Percentiles rank a stretch among this genome's conserved stretches.
Evolutionary conservation across 208 protist species (phyloP).

Genomic region (Leishmania amazonensis): DNA sequence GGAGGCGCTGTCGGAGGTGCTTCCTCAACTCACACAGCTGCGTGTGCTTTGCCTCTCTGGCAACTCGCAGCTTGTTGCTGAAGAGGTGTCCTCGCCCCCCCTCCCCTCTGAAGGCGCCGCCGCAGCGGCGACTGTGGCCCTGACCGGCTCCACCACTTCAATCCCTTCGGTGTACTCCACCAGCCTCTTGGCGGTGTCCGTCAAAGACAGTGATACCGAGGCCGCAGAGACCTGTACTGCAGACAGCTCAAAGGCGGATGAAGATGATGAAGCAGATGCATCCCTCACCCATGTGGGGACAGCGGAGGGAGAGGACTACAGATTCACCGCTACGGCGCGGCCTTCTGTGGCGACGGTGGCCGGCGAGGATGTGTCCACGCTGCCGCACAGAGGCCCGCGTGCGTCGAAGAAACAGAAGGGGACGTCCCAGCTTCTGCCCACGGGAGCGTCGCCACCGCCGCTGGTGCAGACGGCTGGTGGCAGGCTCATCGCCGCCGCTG

Average conservation of each 20-base stretch:
- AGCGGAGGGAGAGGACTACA: slow-evolving; percentile 5
- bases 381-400: background rate
- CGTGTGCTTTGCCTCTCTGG: slow-evolving; percentile 68
- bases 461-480: slow-evolving; percentile 35
- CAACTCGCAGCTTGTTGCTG: slow-evolving; percentile 51
- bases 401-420: background rate
- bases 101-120: background rate
- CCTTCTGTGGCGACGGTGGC: slow-evolving; percentile 12
- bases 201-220: background rate
- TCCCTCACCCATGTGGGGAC: background rate
- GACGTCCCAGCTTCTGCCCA: background rate
- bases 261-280: background rate
- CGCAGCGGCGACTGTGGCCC: background rate
- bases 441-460: slow-evolving; percentile 1
- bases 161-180: background rate
- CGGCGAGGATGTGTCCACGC: background rate
- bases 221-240: background rate
- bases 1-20: slow-evolving; percentile 49
- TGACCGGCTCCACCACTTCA: background rate
- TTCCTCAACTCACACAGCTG: slow-evolving; percentile 52
- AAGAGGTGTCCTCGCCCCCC: background rate
- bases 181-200: background rate
- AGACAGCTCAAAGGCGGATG: background rate
- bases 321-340: slow-evolving; percentile 2
- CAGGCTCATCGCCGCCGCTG: slow-evolving; percentile 40